phyloP scores from a whole-genome alignment of 2,329 filamentous ascomycete species.

The Orbilia brochopaga region DNA sequence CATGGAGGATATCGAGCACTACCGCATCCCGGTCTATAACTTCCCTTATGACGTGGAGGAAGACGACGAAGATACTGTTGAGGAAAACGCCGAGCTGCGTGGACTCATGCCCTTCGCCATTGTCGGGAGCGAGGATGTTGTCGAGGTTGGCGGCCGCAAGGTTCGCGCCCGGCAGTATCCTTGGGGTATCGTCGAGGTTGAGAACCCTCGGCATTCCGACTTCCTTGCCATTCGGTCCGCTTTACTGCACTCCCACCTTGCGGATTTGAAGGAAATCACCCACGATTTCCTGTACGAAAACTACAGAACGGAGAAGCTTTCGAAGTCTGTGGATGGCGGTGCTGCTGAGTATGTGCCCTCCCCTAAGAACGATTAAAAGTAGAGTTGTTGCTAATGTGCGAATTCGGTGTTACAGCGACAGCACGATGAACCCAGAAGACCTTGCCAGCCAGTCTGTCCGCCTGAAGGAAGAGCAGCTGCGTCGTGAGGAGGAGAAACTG shows the following conservation, averaged over 20 bases:
- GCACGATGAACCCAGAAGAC: constrained; percentile 96
- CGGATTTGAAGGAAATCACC: constrained; percentile 98
- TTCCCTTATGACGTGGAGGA: constrained; percentile 99
- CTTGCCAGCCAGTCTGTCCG: constrained; percentile 95
- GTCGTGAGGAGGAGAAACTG: constrained; percentile 99
- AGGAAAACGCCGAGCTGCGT: constrained; percentile 97
- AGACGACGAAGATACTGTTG: constrained; percentile 98
- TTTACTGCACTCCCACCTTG: constrained; percentile 94
- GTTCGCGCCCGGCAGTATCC: constrained; percentile 96
- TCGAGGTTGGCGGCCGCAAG: constrained; percentile 90
- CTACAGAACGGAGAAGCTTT: constrained; percentile 99
- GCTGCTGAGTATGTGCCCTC: constrained; percentile 75
- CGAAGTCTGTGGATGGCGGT: constrained; percentile 96
- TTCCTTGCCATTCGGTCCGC: constrained; percentile 97
- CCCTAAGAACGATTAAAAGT: constrained; percentile 50
- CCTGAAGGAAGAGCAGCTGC: constrained; percentile 98
- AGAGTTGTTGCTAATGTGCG: background rate
- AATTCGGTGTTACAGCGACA: constrained; percentile 66
- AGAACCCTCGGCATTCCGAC: constrained; percentile 98
- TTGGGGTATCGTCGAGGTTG: constrained; percentile 98
- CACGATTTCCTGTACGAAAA: constrained; percentile 99
- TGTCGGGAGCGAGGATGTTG: constrained; percentile 92
- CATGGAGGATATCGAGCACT: constrained; percentile 99
- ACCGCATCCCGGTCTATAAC: constrained; percentile 99
- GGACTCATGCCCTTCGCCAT: constrained; percentile 99